Evolutionary conservation across 352 stramenopile genomes (phyloP).

Genomic region (Globisporangium spinosum): DNA sequence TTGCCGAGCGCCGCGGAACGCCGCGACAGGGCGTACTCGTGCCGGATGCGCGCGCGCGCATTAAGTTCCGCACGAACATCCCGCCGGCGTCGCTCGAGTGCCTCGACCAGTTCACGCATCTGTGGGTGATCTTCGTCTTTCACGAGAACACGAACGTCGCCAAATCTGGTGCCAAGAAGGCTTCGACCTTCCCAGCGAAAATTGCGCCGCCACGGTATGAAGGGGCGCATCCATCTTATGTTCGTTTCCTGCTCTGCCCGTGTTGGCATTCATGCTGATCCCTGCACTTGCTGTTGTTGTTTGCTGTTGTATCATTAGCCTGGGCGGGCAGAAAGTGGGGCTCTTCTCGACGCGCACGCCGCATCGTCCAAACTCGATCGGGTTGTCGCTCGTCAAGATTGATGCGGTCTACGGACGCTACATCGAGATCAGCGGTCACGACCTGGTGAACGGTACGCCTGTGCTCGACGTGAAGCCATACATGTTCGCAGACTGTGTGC

Average conservation of each 20-base stretch:
- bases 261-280: not conserved
- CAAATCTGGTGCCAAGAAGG: slow-evolving; percentile 37
- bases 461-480: slow-evolving; percentile 99
- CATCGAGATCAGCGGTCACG: slow-evolving; percentile 91
- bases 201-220: slow-evolving; percentile 59
- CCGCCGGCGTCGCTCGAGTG: slow-evolving; percentile 70
- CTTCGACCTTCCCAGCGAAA: slow-evolving; percentile 71
- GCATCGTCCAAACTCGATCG: slow-evolving; percentile 95
- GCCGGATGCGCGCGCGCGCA: slow-evolving; percentile 51
- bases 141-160: slow-evolving; percentile 88
- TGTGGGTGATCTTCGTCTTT: slow-evolving; percentile 91
- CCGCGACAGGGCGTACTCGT: slow-evolving; percentile 79
- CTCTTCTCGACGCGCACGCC: slow-evolving; percentile 96
- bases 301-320: slow-evolving; percentile 20
- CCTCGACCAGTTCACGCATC: slow-evolving; percentile 84
- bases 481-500: slow-evolving; percentile 82
- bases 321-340: slow-evolving; percentile 84
- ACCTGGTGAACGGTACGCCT: slow-evolving; percentile 95
- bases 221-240: not conserved
- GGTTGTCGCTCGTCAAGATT: slow-evolving; percentile 89
- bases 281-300: not conserved
- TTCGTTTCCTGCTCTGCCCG: not conserved
- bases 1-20: slow-evolving; percentile 82
- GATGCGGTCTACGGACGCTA: slow-evolving; percentile 74
- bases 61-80: slow-evolving; percentile 76